Evolutionary conservation across 495 filamentous ascomycete genomes (phyloP), one percentile per base, ranked within the genome.

Genomic region (Tuber indicum): DNA sequence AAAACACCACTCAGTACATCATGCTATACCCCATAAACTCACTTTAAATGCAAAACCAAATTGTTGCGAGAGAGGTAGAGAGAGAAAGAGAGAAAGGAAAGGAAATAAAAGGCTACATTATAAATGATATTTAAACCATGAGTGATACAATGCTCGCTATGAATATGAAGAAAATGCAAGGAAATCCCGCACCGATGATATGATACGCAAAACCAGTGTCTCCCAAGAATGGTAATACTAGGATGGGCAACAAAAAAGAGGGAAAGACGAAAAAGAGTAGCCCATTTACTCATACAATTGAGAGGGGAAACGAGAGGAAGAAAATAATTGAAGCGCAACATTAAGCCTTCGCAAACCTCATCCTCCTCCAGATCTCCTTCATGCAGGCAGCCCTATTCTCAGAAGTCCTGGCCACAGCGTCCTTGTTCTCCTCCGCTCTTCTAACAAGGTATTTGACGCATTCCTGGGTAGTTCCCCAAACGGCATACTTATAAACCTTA

Each of bases 371-470:
- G 76, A 97, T 70, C 85, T 98, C 94, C 23, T 58, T 83, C 77
- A 88, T 86, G 89, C 97, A 92, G 0, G 93, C 95, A 75, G 90
- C 84, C 81, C 91, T 87, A 17, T 92, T 93, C 72, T 92, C 90
- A 83, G 86, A 89, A 42, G 93, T 97, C 75, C 95, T 86, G 71
- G 89, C 86, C 72, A 95, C 91, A 26, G 96, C 93, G 83, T 97
- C 94, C 81, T 89, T 91, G 84, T 99, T 99, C 88, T 99, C 95
- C 72, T 96, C 87, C 46, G 94, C 95, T 66, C 95, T 86, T 66
- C 95, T 86, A 21, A 97, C 85, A 46, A 99, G 84, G 84, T 96
- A 99, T 79, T 94, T 95, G 90, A 98, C 91, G 85, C 95, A 99
- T 85, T 99, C 94, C 66, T 91, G 89, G 43, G 93, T 94, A 2